Conservation (phyloP, 1,284 basidiomycete species). For the Hemileia vastatrix region DNA sequence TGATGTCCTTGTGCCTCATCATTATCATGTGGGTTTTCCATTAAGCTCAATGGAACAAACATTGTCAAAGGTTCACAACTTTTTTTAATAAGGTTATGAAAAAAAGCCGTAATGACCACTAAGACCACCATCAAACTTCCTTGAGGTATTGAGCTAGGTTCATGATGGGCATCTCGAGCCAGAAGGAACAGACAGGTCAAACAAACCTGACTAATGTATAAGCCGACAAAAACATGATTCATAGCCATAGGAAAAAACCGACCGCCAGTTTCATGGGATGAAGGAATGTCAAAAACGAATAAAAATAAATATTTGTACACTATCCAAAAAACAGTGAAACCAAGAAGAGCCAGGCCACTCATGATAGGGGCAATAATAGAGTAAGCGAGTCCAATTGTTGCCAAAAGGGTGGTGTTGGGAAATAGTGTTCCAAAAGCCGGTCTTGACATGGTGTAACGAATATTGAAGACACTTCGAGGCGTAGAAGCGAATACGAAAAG, state of each 20-base stretch:
- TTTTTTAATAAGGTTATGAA: slow-evolving; percentile 11
- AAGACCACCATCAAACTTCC: slow-evolving; percentile 14
- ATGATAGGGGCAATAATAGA: slow-evolving; percentile 87
- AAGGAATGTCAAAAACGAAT: slow-evolving; percentile 58
- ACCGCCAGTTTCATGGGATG: slow-evolving; percentile 74
- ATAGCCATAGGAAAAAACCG: slow-evolving; percentile 92
- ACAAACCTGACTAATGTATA: slow-evolving; percentile 73
- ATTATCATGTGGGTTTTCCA: background rate
- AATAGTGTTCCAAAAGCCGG: slow-evolving; percentile 72
- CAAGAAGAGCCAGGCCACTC: slow-evolving; percentile 72
- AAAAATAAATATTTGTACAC: slow-evolving; percentile 60
- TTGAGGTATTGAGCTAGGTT: slow-evolving; percentile 13
- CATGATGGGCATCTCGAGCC: background rate
- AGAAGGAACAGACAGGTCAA: slow-evolving; percentile 44
- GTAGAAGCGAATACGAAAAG: slow-evolving; percentile 77
- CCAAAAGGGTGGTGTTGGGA: slow-evolving; percentile 22
- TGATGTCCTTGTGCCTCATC: background rate
- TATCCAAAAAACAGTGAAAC: slow-evolving; percentile 74
- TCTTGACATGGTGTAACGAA: slow-evolving; percentile 59
- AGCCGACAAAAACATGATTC: slow-evolving; percentile 81
- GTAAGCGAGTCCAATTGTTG: slow-evolving; percentile 52
- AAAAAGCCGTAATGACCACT: slow-evolving; percentile 7
- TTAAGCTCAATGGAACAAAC: slow-evolving; percentile 17
- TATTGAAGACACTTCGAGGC: slow-evolving; percentile 68
- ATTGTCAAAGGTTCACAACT: slow-evolving; percentile 17